Evolutionary conservation across 2,329 filamentous ascomycete species (phyloP), one percentile per base, ranked within the genome.

Genomic region (Nigrograna mackinnonii): DNA sequence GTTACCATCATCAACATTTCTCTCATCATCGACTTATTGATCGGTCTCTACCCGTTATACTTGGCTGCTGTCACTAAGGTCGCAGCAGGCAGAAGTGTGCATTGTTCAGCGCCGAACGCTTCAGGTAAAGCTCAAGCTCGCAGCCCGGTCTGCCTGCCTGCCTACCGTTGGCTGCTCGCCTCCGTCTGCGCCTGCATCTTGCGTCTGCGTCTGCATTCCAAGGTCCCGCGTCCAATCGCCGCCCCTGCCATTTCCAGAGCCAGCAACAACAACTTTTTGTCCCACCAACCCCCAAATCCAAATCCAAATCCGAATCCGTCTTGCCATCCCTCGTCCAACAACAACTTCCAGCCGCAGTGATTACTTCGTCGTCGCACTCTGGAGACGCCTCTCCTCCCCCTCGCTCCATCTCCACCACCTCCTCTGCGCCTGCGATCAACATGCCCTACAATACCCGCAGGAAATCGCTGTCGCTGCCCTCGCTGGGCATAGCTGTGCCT

Each of bases 381-480:
- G n/a, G n/a, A n/a, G n/a, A n/a, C n/a, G n/a, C n/a, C 42, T 41
- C 46, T 35, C 45, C 39, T 26, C 20, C 24, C 33, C 35, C 46
- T 43, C 35, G 11, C 14, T 17, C 32, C 47, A 24, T 38, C 44
- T n/a, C 16, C 35, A 35, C 42, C 20, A 26, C 31, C 46, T 49
- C 32, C 44, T 36, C 19, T 36, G 16, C 16, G 16, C 16, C 13
- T 14, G 14, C 13, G 40, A 33, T 52, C 59, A 74, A 58, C 62
- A 96, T 96, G 90, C 87, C 87, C 66, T 96, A 96, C 79, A 96
- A 96, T 73, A 97, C 92, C 57, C 88, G 92, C 73, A 86, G 91
- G 72, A 97, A 97, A 78, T 96, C 91, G 65, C 78, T 99, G 55
- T 96, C 91, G 50, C 79, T 97, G 64, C 88, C 90, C 47, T 95